Conservation (phyloP, 2,329 filamentous ascomycete genomes). For the Fusarium sororula region DNA sequence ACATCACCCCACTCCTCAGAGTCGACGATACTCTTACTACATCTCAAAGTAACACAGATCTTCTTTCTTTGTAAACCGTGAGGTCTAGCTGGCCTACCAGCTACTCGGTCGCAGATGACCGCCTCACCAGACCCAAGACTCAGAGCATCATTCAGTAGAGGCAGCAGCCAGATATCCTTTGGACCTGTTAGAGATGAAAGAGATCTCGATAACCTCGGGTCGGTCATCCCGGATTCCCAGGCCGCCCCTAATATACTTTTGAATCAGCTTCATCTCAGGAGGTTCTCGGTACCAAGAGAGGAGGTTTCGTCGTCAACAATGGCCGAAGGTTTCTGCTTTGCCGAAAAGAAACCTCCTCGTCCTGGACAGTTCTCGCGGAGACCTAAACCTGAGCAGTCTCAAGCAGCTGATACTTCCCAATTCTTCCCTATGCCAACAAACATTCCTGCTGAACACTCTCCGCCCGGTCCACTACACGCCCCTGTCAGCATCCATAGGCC, state of each 20-base stretch:
- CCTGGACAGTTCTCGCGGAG: slow-evolving; percentile 36
- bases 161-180: slow-evolving; percentile 13
- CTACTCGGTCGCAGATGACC: background rate
- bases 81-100: background rate
- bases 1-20: background rate
- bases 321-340: slow-evolving; percentile 37
- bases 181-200: slow-evolving; percentile 8
- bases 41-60: background rate
- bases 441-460: background rate
- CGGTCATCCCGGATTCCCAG: slow-evolving; percentile 22
- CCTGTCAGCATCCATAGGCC: background rate
- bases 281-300: slow-evolving; percentile 22
- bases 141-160: background rate
- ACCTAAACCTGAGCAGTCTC: slow-evolving; percentile 20
- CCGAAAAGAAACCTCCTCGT: slow-evolving; percentile 27
- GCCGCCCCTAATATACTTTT: background rate
- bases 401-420: background rate
- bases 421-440: background rate
- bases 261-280: slow-evolving; percentile 2
- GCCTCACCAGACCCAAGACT: background rate
- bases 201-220: slow-evolving; percentile 9
- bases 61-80: background rate
- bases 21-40: background rate
- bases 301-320: slow-evolving; percentile 36
- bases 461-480: background rate